phyloP scores from a whole-genome alignment of 75 land plant genomes.

The Ceratopteris richardii region DNA sequence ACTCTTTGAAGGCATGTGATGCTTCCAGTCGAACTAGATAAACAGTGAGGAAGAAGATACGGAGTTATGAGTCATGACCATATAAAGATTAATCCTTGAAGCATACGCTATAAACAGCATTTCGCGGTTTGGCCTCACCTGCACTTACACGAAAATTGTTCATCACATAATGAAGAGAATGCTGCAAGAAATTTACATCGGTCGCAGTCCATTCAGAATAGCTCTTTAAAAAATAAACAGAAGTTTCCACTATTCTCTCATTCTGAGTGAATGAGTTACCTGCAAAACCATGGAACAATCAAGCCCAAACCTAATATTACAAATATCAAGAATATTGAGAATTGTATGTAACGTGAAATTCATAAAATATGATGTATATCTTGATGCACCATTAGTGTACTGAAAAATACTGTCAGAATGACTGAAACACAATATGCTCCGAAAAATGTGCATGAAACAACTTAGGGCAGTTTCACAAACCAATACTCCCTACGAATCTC shows the following conservation, averaged over 20 bases:
- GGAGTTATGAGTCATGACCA: no score
- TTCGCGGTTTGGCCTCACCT: neutral
- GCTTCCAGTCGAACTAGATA: conserved; percentile 13
- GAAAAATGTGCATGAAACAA: no score
- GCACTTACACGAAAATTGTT: neutral
- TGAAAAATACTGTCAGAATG: no score
- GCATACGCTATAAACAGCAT: no score
- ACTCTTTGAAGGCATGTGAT: conserved; percentile 9
- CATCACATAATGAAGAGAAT: neutral
- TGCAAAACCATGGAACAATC: neutral
- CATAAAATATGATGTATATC: no score
- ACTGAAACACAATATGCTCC: no score
- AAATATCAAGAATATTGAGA: no score
- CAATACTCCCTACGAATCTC: no score
- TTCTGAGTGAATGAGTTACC: conserved; percentile 1
- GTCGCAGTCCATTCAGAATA: conserved; percentile 16
- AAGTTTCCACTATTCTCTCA: conserved; percentile 9
- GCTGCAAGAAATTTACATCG: conserved; percentile 2
- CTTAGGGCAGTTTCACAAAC: no score
- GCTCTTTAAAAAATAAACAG: conserved; percentile 6
- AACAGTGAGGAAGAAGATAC: neutral
- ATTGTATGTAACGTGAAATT: no score
- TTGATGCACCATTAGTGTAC: no score
- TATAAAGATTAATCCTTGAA: no score
- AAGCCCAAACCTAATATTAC: neutral